Conservation (phyloP, 148 eudicot genomes). For the Selenicereus undatus region DNA sequence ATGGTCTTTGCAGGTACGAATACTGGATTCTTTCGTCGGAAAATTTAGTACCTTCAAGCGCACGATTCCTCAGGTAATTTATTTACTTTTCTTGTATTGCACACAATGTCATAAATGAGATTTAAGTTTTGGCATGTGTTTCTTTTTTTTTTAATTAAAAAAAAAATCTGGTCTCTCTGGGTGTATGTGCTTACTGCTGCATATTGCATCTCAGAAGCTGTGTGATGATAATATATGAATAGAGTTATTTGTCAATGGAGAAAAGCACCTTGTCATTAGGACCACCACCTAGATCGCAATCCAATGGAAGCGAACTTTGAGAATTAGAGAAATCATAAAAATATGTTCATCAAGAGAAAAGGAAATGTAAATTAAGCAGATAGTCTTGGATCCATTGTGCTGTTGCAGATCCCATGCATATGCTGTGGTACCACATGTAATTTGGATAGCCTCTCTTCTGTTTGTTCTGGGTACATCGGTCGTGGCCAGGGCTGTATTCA, state of each 20-base stretch:
- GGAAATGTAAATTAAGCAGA: background rate
- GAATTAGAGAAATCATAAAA: background rate
- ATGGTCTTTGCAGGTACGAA: constrained; percentile 53
- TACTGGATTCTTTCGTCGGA: constrained; percentile 98
- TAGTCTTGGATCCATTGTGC: background rate
- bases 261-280: too few species aligned
- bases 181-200: background rate
- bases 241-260: background rate
- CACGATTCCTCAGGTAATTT: constrained; percentile 79
- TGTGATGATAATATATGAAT: background rate
- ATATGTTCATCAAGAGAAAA: background rate
- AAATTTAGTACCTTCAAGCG: constrained; percentile 92
- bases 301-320: background rate
- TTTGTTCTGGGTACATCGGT: background rate
- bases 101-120: background rate
- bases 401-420: background rate
- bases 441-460: background rate
- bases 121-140: background rate
- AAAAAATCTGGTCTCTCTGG: too few species aligned
- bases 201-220: background rate
- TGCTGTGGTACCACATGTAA: background rate
- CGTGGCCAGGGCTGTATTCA: too few species aligned
- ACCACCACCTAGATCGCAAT: background rate
- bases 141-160: background rate
- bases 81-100: background rate